A percentile compares a stretch with the other conserved stretches of the same genome.
phyloP scores from a whole-genome alignment of 2,329 filamentous ascomycete genomes.

The Aureobasidium namibiae region DNA sequence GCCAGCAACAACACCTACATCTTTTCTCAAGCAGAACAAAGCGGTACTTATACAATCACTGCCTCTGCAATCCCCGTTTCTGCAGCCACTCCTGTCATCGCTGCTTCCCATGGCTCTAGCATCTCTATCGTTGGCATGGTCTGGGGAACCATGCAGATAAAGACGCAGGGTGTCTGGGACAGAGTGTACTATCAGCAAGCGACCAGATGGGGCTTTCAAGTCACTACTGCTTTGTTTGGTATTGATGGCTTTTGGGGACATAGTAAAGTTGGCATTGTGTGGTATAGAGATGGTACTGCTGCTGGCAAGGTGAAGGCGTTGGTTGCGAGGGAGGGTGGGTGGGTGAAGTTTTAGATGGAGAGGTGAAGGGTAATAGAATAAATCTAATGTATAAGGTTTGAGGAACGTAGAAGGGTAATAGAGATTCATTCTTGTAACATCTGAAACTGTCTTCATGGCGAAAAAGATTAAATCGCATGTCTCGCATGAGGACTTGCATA shows the following conservation, averaged over 20 bases:
- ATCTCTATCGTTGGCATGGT: not conserved
- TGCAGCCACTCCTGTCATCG: not conserved
- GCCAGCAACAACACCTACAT: conserved; percentile 5
- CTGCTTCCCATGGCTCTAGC: not conserved
- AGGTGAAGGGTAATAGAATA: too few species aligned
- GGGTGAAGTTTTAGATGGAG: conserved; percentile 3
- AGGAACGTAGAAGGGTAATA: too few species aligned
- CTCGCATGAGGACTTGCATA: not conserved
- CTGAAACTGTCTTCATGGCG: too few species aligned
- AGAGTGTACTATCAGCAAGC: not conserved
- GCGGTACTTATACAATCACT: conserved; percentile 9
- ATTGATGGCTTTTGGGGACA: conserved; percentile 7
- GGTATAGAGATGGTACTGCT: conserved; percentile 12
- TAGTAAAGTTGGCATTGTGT: conserved; percentile 8
- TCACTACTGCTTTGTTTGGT: conserved; percentile 2
- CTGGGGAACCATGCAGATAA: conserved; percentile 9
- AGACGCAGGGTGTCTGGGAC: not conserved
- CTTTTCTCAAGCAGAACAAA: conserved; percentile 9
- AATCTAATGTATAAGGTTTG: too few species aligned
- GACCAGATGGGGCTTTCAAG: not conserved
- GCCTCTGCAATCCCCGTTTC: conserved; percentile 2
- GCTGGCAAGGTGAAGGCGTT: conserved; percentile 3
- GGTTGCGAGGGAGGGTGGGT: not conserved
- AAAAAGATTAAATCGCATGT: not conserved
- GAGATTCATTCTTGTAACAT: too few species aligned